A percentile compares a stretch with the other conserved stretches of the same genome.
phyloP scores from a whole-genome alignment of 257 asterid genomes.

The Solanum piurae region DNA sequence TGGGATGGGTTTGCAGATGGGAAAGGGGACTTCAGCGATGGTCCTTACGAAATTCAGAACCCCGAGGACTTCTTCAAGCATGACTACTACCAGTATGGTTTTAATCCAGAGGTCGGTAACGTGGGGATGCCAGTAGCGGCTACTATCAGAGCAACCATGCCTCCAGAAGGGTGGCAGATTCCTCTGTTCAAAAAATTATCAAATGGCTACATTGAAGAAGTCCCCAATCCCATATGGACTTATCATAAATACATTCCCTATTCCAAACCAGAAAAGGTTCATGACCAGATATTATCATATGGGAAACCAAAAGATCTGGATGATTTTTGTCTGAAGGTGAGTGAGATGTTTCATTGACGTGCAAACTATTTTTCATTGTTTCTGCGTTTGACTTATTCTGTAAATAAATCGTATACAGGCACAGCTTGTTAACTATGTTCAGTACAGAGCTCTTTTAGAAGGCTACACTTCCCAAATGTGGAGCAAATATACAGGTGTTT shows the following conservation, averaged over 20 bases:
- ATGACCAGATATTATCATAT: constrained; percentile 77
- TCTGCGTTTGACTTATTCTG: background rate
- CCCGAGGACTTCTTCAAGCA: constrained; percentile 87
- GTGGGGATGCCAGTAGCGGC: constrained; percentile 98
- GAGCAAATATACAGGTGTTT: constrained; percentile 89
- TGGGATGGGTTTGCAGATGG: constrained; percentile 99
- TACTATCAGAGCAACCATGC: constrained; percentile 89
- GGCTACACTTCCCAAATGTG: constrained; percentile 99
- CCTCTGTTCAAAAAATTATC: constrained; percentile 56
- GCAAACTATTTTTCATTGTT: background rate
- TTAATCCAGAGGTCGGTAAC: constrained; percentile 98
- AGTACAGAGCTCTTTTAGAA: constrained; percentile 92
- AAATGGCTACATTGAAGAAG: constrained; percentile 67
- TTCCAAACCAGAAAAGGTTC: constrained; percentile 78
- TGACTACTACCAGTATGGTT: constrained; percentile 66
- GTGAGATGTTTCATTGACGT: background rate
- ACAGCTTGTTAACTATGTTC: constrained; percentile 79
- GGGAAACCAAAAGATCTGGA: constrained; percentile 80
- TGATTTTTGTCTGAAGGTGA: constrained; percentile 93
- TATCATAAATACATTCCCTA: constrained; percentile 90
- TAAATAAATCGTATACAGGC: constrained; percentile 48
- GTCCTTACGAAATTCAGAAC: constrained; percentile 89
- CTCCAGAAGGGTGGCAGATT: constrained; percentile 79
- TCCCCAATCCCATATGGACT: constrained; percentile 78
- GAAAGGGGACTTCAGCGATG: constrained; percentile 79